phyloP scores from a whole-genome alignment of 2,329 filamentous ascomycete genomes.

The Plectosphaerella sp. region DNA sequence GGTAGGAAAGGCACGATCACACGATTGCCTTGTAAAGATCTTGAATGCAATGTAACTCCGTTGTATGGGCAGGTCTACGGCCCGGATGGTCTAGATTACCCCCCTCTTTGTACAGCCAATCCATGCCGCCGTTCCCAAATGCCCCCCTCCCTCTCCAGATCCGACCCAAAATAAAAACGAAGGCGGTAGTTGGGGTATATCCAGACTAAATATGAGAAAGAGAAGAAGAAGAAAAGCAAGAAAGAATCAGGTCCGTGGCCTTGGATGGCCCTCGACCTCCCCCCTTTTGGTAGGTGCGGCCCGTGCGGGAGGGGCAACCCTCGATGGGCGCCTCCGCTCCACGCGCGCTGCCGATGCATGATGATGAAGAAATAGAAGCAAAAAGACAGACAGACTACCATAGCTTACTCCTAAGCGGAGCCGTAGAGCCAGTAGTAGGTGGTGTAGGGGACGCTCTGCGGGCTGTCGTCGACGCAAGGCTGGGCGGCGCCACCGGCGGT shows the following conservation, averaged over 20 bases:
- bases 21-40: too few relatives aligned
- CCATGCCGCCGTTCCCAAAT: too few relatives aligned
- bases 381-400: not conserved
- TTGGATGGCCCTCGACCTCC: not conserved
- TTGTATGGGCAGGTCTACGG: not conserved
- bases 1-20: too few relatives aligned
- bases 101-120: not conserved
- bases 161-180: not conserved
- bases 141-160: not conserved
- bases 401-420: constrained; percentile 11
- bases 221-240: not conserved
- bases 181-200: constrained; percentile 6
- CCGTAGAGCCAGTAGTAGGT: constrained; percentile 57
- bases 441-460: constrained; percentile 49
- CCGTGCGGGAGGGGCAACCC: not conserved
- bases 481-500: constrained; percentile 47
- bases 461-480: constrained; percentile 35
- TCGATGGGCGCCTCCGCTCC: too few relatives aligned
- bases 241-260: not conserved
- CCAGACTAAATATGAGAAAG: constrained; percentile 1
- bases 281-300: not conserved
- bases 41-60: not conserved
- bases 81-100: not conserved
- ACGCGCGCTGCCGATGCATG: too few relatives aligned
- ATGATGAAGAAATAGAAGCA: not conserved